A percentile compares a stretch with the other conserved stretches of the same genome.
phyloP scores from a whole-genome alignment of 306 rosid genomes.

The Sesbania bispinosa region DNA sequence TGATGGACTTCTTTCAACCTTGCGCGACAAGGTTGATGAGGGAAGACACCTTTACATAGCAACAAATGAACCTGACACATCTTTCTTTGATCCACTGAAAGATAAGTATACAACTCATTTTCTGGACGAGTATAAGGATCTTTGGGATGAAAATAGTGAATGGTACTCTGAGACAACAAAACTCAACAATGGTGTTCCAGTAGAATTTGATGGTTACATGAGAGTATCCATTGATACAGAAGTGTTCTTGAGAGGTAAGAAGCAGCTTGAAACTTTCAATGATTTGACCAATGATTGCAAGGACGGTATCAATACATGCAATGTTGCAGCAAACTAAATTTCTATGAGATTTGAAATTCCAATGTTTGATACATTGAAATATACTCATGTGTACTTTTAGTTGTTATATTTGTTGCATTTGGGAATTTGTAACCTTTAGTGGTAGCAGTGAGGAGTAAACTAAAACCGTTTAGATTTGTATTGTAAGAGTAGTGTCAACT shows the following conservation, averaged over 20 bases:
- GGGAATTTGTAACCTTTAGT: constrained; percentile 54
- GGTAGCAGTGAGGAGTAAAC: constrained; percentile 38
- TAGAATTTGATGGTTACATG: constrained; percentile 98
- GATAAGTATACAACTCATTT: constrained; percentile 88
- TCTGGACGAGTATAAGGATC: constrained; percentile 86
- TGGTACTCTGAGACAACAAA: constrained; percentile 76
- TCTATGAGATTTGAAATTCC: constrained; percentile 32
- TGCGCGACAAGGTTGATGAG: constrained; percentile 68
- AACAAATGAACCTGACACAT: constrained; percentile 68
- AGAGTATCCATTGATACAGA: constrained; percentile 91
- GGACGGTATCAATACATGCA: constrained; percentile 90
- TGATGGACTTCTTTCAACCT: constrained; percentile 63
- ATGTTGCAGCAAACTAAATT: constrained; percentile 51
- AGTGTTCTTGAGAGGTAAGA: constrained; percentile 96
- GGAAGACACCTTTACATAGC: constrained; percentile 92
- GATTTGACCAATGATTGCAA: constrained; percentile 94
- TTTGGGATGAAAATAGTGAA: constrained; percentile 81
- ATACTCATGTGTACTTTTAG: constrained; percentile 39
- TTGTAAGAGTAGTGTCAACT: constrained; percentile 32
- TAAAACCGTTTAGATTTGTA: constrained; percentile 46
- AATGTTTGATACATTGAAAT: constrained; percentile 29
- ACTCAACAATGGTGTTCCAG: constrained; percentile 67
- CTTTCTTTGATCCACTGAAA: constrained; percentile 81
- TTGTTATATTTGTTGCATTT: constrained; percentile 48
- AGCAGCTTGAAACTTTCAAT: constrained; percentile 91